Evolutionary conservation across 2,329 filamentous ascomycete species (phyloP).

Genomic region (Colletotrichum truncatum): DNA sequence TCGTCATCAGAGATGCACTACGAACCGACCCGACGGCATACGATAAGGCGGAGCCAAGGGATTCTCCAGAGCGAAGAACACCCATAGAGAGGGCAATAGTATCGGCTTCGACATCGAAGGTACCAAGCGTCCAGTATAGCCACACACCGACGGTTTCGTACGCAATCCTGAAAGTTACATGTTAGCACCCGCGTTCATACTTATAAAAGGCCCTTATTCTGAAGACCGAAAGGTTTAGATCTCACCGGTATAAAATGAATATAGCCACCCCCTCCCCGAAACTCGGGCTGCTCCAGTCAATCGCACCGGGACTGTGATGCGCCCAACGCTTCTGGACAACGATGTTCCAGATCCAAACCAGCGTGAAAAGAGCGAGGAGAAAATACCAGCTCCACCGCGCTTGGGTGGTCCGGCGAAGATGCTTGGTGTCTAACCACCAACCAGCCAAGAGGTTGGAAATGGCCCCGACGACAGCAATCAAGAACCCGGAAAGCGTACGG

Average conservation of each 20-base stretch:
- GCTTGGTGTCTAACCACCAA: conserved; percentile 27
- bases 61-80: conserved; percentile 57
- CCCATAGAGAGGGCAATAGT: conserved; percentile 58
- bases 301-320: conserved; percentile 40
- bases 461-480: conserved; percentile 48
- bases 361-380: conserved; percentile 14
- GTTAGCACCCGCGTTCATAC: background rate
- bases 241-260: conserved; percentile 57
- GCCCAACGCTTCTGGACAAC: conserved; percentile 25
- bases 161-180: background rate
- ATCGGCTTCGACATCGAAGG: conserved; percentile 59
- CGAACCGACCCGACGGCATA: conserved; percentile 58
- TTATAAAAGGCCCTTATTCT: no score
- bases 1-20: conserved; percentile 52
- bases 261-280: conserved; percentile 56
- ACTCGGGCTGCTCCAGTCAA: conserved; percentile 53
- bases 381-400: conserved; percentile 26
- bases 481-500: conserved; percentile 37
- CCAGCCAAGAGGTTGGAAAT: conserved; percentile 25
- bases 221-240: no score
- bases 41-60: conserved; percentile 53
- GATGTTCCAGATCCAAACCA: conserved; percentile 24
- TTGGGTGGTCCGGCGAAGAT: conserved; percentile 17
- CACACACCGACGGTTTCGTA: conserved; percentile 38
- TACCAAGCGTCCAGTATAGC: conserved; percentile 59